phyloP scores from a whole-genome alignment of 2,329 filamentous ascomycete genomes.

The Colletotrichum liriopes region DNA sequence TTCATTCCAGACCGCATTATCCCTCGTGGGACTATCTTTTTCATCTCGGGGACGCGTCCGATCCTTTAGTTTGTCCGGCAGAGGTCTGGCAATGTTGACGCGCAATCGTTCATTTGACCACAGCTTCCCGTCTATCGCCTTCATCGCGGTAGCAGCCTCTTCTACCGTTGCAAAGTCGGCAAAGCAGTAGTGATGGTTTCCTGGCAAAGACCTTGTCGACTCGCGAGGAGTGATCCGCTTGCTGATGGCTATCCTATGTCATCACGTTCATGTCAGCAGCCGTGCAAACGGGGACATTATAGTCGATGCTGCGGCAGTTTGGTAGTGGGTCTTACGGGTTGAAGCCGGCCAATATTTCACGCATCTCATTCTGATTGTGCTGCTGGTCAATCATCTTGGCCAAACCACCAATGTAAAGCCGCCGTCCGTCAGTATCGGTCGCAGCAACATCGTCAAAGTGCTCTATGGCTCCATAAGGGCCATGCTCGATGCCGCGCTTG shows the following conservation, averaged over 20 bases:
- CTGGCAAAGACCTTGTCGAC: constrained; percentile 65
- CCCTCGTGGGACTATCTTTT: background rate
- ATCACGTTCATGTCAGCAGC: constrained; percentile 45
- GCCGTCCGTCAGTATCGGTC: constrained; percentile 52
- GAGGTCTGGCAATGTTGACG: constrained; percentile 1
- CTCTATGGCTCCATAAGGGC: constrained; percentile 48
- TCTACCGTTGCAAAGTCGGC: constrained; percentile 73
- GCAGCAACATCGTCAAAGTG: constrained; percentile 52
- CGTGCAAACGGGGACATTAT: background rate
- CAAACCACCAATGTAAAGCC: constrained; percentile 68
- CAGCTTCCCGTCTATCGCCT: constrained; percentile 55
- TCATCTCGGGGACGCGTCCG: background rate
- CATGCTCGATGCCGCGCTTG: constrained; percentile 45
- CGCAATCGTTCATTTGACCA: constrained; percentile 44
- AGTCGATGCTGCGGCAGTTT: background rate
- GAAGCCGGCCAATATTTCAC: constrained; percentile 63
- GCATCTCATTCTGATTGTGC: constrained; percentile 63
- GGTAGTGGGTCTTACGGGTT: constrained; percentile 54
- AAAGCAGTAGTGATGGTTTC: constrained; percentile 76
- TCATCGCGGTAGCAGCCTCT: constrained; percentile 68
- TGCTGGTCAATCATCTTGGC: constrained; percentile 64
- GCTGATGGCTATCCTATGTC: constrained; percentile 52
- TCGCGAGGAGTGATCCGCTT: constrained; percentile 73
- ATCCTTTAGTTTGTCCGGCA: constrained; percentile 20
- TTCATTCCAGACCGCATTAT: background rate